Evolutionary conservation across 352 stramenopile genomes (phyloP), one percentile per base, ranked within the genome.

Genomic region (Phytopythium vexans): DNA sequence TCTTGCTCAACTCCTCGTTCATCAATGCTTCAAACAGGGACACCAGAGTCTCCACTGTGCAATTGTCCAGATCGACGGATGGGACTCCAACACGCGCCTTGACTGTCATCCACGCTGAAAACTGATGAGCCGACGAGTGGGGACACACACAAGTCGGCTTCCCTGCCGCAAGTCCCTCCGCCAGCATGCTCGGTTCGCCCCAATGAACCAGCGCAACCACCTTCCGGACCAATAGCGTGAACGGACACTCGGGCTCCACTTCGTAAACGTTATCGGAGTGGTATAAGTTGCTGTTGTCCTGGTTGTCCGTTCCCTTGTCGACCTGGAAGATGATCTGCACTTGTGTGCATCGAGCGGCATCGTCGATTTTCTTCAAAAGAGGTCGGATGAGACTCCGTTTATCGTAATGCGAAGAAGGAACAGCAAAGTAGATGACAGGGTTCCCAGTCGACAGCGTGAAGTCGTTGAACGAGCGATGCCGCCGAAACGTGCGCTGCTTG

Each of bases 71-170:
- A 8, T 86, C 68, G 39, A 85, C 78, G 1, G 79, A 64, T 34
- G 64, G 53, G 16, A 88, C 79, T 33, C 86, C 88, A 3, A 92
- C 85, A 6, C 77, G 82, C 8, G 73, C 58, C 9, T 73, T 67
- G 39, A 77, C 57, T 4, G 88, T 78, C 36, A 89, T 79, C 32
- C 82, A 66, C 11, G 82, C 84, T 66, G 83, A 92, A 60, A 96
- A 95, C 32, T 72, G 75, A 52, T 97, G 89, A 58, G 93, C 81
- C 8, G 79, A 81, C 64, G 96, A 94, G 42, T 89, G 93, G 2
- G 88, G 88, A 46, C 82, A 92, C 35, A 97, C 70, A 50, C 92
- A 77, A 6, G 83, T 91, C 9, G 89, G 88, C 36, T 95, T 85
- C 3, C 85, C 85, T 41, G 78, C 70, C 8, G 81, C 60, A 3